phyloP scores from a whole-genome alignment of 2,329 filamentous ascomycete species.

The Colletotrichum nymphaeae region DNA sequence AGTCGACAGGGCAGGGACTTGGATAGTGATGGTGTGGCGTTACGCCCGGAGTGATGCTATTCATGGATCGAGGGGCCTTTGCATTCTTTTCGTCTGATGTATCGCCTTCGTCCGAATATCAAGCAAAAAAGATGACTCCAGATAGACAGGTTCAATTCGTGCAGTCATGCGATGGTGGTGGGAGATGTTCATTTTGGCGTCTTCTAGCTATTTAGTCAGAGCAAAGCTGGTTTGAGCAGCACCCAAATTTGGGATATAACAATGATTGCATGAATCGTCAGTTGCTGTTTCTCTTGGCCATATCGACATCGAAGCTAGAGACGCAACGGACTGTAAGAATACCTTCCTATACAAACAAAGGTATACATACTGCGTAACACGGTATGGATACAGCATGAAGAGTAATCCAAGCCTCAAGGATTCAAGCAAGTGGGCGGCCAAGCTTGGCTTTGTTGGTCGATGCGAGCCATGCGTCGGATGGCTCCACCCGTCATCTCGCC shows the following conservation, averaged over 20 bases:
- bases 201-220: not conserved
- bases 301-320: not conserved
- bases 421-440: not conserved
- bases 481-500: slow-evolving; percentile 14
- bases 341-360: too few species aligned
- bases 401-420: not conserved
- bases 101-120: not conserved
- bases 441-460: slow-evolving; percentile 6
- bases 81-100: not conserved
- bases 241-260: not conserved
- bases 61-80: not conserved
- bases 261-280: not conserved
- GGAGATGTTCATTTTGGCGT: not conserved
- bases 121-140: not conserved
- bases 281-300: not conserved
- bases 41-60: slow-evolving; percentile 25
- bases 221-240: not conserved
- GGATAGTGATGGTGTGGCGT: slow-evolving; percentile 5
- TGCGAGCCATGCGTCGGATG: slow-evolving; percentile 1
- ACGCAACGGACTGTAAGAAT: not conserved
- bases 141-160: not conserved
- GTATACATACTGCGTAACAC: not conserved
- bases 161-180: not conserved
- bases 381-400: not conserved
- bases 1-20: not conserved